Percentiles rank a stretch among this genome's conserved stretches.
Conservation (phyloP, 148 eudicot species). For the Silene conica region DNA sequence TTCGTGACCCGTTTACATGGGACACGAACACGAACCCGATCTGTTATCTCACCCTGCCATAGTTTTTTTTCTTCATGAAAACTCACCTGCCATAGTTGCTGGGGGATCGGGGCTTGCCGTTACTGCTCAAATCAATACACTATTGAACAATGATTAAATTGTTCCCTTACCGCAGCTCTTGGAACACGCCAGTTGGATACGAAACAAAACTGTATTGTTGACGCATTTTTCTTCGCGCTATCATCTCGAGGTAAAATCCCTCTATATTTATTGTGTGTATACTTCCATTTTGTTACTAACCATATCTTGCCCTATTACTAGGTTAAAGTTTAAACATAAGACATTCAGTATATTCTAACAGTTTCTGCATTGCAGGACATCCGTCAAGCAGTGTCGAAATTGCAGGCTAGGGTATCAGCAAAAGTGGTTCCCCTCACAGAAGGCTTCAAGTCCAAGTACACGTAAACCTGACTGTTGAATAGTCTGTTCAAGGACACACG, state of each 20-base stretch:
- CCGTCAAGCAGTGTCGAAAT: conserved; percentile 72
- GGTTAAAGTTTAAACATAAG: neutral
- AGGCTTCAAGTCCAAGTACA: conserved; percentile 63
- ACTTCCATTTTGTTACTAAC: too few relatives aligned
- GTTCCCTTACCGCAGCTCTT: conserved; percentile 51
- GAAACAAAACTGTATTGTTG: conserved; percentile 65
- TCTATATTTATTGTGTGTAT: neutral
- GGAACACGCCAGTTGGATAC: conserved; percentile 82
- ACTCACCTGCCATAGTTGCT: too few relatives aligned
- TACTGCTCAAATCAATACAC: too few relatives aligned
- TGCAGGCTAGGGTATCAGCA: conserved; percentile 79
- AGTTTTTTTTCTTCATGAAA: too few relatives aligned
- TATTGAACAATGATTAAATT: conserved; percentile 5
- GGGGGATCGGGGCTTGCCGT: too few relatives aligned
- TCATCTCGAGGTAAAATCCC: conserved; percentile 59
- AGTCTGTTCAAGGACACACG: neutral
- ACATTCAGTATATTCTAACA: neutral
- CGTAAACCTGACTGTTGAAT: neutral
- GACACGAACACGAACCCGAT: too few relatives aligned
- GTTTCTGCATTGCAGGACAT: conserved; percentile 51
- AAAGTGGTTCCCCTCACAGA: conserved; percentile 84
- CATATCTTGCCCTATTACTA: too few relatives aligned
- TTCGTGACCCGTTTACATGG: too few relatives aligned
- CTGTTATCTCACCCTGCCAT: too few relatives aligned
- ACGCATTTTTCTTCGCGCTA: conserved; percentile 96